Evolutionary conservation across 495 filamentous ascomycete species (phyloP).

Genomic region (Aspergillus coremiiformis): DNA sequence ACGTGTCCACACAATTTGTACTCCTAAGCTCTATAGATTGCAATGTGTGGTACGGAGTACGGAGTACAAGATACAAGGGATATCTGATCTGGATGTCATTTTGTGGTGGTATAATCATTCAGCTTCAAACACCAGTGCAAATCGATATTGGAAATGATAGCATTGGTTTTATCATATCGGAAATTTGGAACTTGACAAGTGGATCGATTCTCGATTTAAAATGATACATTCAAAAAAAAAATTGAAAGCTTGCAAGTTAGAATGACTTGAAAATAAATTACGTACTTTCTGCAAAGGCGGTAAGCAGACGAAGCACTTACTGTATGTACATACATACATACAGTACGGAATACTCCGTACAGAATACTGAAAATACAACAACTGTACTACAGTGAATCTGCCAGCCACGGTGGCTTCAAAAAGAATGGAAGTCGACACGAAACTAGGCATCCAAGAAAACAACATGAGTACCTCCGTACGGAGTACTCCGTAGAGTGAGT

Average conservation of each 20-base stretch:
- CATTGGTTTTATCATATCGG: not conserved
- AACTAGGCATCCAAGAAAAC: constrained; percentile 8
- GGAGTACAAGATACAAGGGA: not conserved
- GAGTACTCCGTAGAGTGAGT: too few relatives aligned
- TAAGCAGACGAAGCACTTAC: not conserved
- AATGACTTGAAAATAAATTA: not conserved
- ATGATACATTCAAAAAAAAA: not conserved
- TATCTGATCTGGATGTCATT: not conserved
- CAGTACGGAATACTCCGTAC: too few relatives aligned
- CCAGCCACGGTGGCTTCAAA: constrained; percentile 26
- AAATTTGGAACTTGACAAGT: not conserved
- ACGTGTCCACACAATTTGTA: constrained; percentile 5
- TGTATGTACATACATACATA: too few relatives aligned
- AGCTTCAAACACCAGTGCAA: not conserved
- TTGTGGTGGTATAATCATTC: not conserved
- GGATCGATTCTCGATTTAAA: not conserved
- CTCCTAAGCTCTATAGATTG: not conserved
- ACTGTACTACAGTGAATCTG: too few relatives aligned
- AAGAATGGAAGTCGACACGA: constrained; percentile 6
- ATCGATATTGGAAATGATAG: not conserved
- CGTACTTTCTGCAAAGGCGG: not conserved
- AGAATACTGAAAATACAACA: not conserved
- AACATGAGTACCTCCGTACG: too few relatives aligned
- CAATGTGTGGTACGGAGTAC: not conserved
- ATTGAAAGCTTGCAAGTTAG: not conserved